Evolutionary conservation across 129 eudicot species (phyloP), one percentile per base, ranked within the genome.

Genomic region (Heracleum sosnowskyi): DNA sequence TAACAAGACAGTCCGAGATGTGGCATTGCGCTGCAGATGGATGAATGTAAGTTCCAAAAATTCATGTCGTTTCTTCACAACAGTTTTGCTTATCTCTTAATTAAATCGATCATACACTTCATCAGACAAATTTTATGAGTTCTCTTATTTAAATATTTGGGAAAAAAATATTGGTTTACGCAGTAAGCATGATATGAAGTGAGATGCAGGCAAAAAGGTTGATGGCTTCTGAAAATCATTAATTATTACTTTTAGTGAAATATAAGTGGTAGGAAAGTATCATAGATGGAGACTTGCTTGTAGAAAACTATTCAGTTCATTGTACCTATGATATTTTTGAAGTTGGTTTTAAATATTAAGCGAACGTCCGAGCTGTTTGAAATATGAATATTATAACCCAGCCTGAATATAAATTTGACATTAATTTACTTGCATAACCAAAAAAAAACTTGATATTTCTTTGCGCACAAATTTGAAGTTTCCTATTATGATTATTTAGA

Each of bases 1-100:
- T 53, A 86, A 87, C 64, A 93, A 93, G 87, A 90, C 92, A 37
- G 98, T 93, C 53, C 89, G 98, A 64, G 98, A 93, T 78, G 95
- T 93, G 80, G 98, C 98, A 74, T 83, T 93, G 79, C 91, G 98
- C 71, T 86, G 89, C 78, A 91, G 90, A 91, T 93, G 98, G 98
- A 89, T 91, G 91, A 79, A 84, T 77, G 98, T 93, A 86, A 86
- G 98, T 88, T 77, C 28, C 77, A 24, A 33, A 76, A 17, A 24
- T 73, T 31, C 44, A 31, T 33, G 62, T 53, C 33, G 0, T 51
- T 16, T 51, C 4, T 5, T 37, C 40, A 2, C 40, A 31, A 26
- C 1, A 69, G n/a, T 37, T 71, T 5, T 9, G 35, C 33, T 71
- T 73, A 1, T 15, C 10, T 26, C 2, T 44, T 74, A 6, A 6